Evolutionary conservation across 331 rosid genomes (phyloP).

Genomic region (Malus hybrid): DNA sequence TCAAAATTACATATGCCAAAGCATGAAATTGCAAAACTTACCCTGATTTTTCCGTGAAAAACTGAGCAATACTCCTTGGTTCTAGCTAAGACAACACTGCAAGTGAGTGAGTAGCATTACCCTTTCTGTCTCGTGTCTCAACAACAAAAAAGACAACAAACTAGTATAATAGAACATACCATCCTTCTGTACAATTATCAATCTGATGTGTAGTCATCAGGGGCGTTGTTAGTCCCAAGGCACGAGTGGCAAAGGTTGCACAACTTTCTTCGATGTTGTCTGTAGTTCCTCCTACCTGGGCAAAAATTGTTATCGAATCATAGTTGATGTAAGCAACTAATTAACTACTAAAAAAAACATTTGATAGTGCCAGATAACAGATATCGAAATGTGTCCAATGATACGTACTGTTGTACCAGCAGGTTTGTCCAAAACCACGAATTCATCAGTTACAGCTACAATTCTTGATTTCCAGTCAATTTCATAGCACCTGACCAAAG

Average conservation of each 20-base stretch:
- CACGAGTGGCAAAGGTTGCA: constrained; percentile 52
- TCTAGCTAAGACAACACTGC: constrained; percentile 84
- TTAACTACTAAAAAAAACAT: not conserved
- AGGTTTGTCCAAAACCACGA: constrained; percentile 22
- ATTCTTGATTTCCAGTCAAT: constrained; percentile 90
- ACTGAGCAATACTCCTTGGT: constrained; percentile 83
- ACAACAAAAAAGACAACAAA: not conserved
- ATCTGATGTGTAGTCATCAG: constrained; percentile 92
- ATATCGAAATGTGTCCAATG: too few species aligned
- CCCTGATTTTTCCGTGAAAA: constrained; percentile 92
- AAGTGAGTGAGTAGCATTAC: constrained; percentile 27
- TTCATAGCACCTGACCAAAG: constrained; percentile 70
- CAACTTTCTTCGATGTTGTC: too few species aligned
- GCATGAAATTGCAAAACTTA: constrained; percentile 31
- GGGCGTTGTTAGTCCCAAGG: constrained; percentile 66
- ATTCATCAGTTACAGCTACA: constrained; percentile 67
- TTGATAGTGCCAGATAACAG: too few species aligned
- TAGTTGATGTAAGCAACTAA: not conserved
- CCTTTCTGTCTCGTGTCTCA: not conserved
- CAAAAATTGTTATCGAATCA: constrained; percentile 7
- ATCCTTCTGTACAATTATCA: constrained; percentile 97
- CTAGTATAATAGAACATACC: constrained; percentile 36
- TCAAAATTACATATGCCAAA: constrained; percentile 6
- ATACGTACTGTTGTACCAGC: too few species aligned
- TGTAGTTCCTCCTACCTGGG: constrained; percentile 79